Percentiles rank a stretch among this genome's conserved stretches.
Evolutionary conservation across 345 rosid genomes (phyloP).

Genomic region (Viola odorata): DNA sequence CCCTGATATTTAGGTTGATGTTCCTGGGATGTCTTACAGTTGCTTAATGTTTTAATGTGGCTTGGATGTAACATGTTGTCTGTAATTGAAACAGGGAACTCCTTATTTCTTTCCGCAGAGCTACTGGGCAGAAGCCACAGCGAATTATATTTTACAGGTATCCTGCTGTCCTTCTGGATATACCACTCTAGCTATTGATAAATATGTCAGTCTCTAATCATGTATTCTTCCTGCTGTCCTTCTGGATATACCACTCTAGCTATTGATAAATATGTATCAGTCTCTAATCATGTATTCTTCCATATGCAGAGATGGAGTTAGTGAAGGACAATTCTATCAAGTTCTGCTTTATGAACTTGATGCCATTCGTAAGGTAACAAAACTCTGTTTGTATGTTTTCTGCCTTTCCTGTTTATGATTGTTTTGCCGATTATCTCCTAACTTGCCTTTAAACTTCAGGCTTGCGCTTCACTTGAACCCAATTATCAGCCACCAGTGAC

Average conservation of each 20-base stretch:
- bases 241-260: background rate
- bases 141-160: constrained; percentile 95
- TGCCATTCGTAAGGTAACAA: constrained; percentile 85
- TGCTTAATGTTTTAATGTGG: background rate
- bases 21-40: background rate
- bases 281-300: background rate
- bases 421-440: background rate
- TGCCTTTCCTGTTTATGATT: background rate
- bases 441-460: constrained; percentile 35
- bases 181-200: background rate
- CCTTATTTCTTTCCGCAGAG: constrained; percentile 85
- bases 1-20: too few species aligned
- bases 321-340: constrained; percentile 98
- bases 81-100: constrained; percentile 49
- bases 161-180: background rate
- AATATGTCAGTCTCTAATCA: background rate
- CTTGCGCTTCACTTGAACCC: constrained; percentile 93
- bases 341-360: constrained; percentile 89
- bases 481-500: constrained; percentile 99
- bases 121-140: constrained; percentile 92
- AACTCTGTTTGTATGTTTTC: background rate
- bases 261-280: background rate
- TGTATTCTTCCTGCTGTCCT: background rate
- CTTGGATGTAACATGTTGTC: background rate
- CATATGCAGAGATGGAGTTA: constrained; percentile 78